A percentile compares a stretch with the other conserved stretches of the same genome.
These are phyloP conservation scores for Acacia acuminata DNA, from an alignment of 306 rosid species.

Conservation along the genomic window DNA sequence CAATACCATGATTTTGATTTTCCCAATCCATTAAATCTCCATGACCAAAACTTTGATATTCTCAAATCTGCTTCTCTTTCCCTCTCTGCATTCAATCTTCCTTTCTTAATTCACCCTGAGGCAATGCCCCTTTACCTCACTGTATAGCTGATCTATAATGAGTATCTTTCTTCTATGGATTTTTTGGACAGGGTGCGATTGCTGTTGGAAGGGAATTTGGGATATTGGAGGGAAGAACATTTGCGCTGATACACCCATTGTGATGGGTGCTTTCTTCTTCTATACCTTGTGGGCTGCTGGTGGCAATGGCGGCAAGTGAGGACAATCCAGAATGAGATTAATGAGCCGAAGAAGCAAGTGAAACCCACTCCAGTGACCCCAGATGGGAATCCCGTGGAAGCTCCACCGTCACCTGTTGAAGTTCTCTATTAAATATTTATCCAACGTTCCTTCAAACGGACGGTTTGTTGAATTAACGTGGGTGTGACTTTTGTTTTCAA, in stretches of 20 bases:
- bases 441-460: too few species aligned
- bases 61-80: conserved; percentile 55
- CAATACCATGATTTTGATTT: not conserved
- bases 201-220: conserved; percentile 76
- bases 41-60: conserved; percentile 20
- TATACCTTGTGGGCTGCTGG: conserved; percentile 87
- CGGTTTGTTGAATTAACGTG: too few species aligned
- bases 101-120: conserved; percentile 54
- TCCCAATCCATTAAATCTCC: conserved; percentile 17
- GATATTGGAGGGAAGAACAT: conserved; percentile 68
- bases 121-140: conserved; percentile 19
- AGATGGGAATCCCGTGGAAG: conserved; percentile 53
- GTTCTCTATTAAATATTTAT: not conserved
- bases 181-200: conserved; percentile 55
- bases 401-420: conserved; percentile 59
- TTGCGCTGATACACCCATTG: conserved; percentile 80
- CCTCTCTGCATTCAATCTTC: conserved; percentile 61
- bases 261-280: conserved; percentile 62
- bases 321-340: conserved; percentile 71
- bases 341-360: conserved; percentile 26
- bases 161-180: not conserved
- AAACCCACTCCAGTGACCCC: conserved; percentile 24
- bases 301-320: conserved; percentile 84
- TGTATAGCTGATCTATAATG: not conserved
- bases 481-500: too few species aligned